Base-by-base conservation (phyloP, 208 protist species). In the Crithidia bombi region DNA sequence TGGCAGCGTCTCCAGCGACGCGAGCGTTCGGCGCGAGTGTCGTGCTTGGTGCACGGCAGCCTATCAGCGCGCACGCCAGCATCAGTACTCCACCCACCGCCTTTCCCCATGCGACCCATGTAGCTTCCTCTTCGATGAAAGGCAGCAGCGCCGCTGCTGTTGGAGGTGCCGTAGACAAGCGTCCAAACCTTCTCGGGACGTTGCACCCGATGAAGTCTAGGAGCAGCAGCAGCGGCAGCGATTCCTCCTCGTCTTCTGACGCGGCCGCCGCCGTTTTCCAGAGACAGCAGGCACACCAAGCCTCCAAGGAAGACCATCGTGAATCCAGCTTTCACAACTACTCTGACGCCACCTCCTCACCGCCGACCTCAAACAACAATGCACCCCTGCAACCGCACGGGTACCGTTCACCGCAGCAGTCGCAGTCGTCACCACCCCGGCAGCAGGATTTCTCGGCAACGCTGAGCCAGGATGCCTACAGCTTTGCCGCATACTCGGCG, bases 321-420 rank as follows among this genome's bases (percentile, higher is more conserved):
- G 69, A 75, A 15, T 75, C 69, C 15, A 75, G 69, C 43, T 75
- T 75, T 26, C 69, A 75, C 69, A 55, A 64, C 44, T 69, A 68
- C 69, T 68, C 62, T 6, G 70, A 69, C 17, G 12, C 44, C 15
- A 30, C 33, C 11, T 46, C 36, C 41, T 76, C 70, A 17, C 35
- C 38, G 6, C 62, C 25, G 30, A 36, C 7, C 32, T 50, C 63
- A 38, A 58, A 43, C 30, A 36, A 30, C 44, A 57, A 39, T 19
- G 32, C 32, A 14, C 19, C 52, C 17, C 41, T 57, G 52, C 50
- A 33, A 15, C 5, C 15, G 28, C 50, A 36, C 4, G 25, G 25
- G 6, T 10, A 30, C 47, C 9, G 3, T 2, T 14, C 19, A 46
- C 33, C 25, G 55, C 55, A 61, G 55, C 36, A 28, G 33, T 23